Base-by-base conservation (phyloP, 2,329 filamentous ascomycete species). In the Raffaelea arxii region DNA sequence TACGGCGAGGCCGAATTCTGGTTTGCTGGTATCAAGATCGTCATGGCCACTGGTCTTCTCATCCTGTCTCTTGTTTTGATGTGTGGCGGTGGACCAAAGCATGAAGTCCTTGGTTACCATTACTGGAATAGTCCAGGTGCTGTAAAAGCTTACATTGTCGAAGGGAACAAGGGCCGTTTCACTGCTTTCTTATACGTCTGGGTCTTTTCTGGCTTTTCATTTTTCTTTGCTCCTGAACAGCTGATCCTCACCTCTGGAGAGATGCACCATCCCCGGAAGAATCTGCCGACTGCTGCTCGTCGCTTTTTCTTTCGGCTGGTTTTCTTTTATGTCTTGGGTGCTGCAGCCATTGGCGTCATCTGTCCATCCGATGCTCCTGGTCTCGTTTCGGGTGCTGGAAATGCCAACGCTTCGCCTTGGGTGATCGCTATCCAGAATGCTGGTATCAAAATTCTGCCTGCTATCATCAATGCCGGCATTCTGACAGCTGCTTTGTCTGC, bases 191-290 rank as follows among this genome's bases (percentile, higher is more conserved):
- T 18, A 2, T 41, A 23, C 14, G 60, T 59, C 21, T 55, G 66
- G 35, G 58, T 62, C 10, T 57, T 62, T 47, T 60, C 65, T 1
- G 61, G 58, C 10, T 68, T 66, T 41, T 62, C 63, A 25, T 68
- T 64, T 43, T 54, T 59, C 64, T 43, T 54, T 59, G 25, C 60
- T 60, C 23, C 80, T 2, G 79, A 84, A 57, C 66, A 83, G 23
- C 77, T 84, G 46, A 80, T 79, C 59, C 78, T 84, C 9, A 83
- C 80, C 0, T 79, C 83, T 25, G 80, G 79, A 44, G 78, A 83
- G 59, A 78, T 79, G 0, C 77, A 81, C 54, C 81, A 84, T 59
- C 80, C 80, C 2, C 71, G 78, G 52, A 75, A 74, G 59, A 81
- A 76, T 38, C 79, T 84, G 46, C 80, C 80, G 1, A 70, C 74